Evolutionary conservation across 2,329 filamentous ascomycete species (phyloP), one percentile per base, ranked within the genome.

Genomic region (Byssothecium circinans): DNA sequence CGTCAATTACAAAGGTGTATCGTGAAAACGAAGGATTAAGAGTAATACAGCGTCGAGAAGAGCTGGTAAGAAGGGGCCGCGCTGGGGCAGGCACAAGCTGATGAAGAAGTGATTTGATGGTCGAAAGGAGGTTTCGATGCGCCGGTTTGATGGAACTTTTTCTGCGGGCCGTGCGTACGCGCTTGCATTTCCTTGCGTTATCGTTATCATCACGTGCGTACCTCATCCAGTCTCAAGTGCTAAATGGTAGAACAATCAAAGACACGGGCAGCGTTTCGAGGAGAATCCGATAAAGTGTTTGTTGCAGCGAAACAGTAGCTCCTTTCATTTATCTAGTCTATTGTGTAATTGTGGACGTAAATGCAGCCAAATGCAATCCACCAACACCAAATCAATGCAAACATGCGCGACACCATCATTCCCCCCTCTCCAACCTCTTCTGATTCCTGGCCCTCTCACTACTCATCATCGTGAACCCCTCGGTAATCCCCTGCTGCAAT

Each of bases 401-500:
- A 23, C 14, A 30, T 29, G 14, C 29, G 23, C n/a, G 20, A 3
- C 15, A 40, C 17, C 17, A 17, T 43, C 39, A 41, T 8, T 47
- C 50, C 27, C 33, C 30, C 46, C 49, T 49, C 42, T 55, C 53
- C 12, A 52, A 7, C 18, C 32, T 34, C 19, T 47, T 33, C 29
- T 37, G 39, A 2, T 25, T 27, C 20, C 18, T 34, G 25, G 50
- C 27, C 17, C 25, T 41, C 45, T 64, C 48, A n/a, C 56, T 49
- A 2, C 76, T 75, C 39, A 81, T 50, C 34, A 78, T 69, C 17
- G 70, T 63, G 65, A 83, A 72, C 0, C 81, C 81, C 50, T 83
- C 78, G 1, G 75, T 77, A 29, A 77, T 73, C 5, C 87, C 85
- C 56, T 89, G 84, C 57, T 83, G 82, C 34, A 89, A 73, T 0